Percentiles rank a stretch among this genome's conserved stretches.
phyloP scores from a whole-genome alignment of 192 early-diverging fungal genomes.

The Linnemannia hyalina region DNA sequence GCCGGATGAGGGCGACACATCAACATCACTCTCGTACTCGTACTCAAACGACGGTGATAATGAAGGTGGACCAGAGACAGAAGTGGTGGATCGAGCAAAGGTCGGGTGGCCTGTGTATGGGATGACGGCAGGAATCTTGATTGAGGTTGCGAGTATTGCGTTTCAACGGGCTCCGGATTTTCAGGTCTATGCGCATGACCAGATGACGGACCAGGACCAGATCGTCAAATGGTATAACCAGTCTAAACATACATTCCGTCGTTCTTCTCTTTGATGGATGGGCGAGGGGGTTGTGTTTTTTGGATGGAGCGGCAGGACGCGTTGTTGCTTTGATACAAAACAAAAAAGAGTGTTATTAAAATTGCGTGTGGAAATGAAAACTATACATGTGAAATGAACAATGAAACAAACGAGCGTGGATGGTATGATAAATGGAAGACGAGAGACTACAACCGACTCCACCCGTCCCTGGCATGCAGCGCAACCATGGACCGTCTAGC shows the following conservation, averaged over 20 bases:
- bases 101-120: slow-evolving; percentile 48
- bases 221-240: slow-evolving; percentile 34
- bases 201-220: neutral
- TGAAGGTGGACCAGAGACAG: no score
- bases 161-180: slow-evolving; percentile 31
- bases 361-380: no score
- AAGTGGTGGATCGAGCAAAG: slow-evolving; percentile 18
- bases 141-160: slow-evolving; percentile 37
- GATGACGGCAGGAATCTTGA: slow-evolving; percentile 32
- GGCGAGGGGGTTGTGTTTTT: neutral
- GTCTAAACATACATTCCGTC: neutral
- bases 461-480: neutral
- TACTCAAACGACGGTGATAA: neutral
- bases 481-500: neutral
- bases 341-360: neutral
- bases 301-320: neutral
- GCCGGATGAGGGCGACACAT: neutral
- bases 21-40: neutral
- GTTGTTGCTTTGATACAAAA: neutral
- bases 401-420: no score
- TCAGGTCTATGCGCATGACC: slow-evolving; percentile 21
- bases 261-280: neutral
- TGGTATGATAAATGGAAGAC: no score
- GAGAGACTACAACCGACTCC: neutral
- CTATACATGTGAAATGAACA: no score